These are phyloP conservation scores for Batkoa obscura DNA, from an alignment of 371 early-diverging fungal genomes.

Conservation along the genomic window DNA sequence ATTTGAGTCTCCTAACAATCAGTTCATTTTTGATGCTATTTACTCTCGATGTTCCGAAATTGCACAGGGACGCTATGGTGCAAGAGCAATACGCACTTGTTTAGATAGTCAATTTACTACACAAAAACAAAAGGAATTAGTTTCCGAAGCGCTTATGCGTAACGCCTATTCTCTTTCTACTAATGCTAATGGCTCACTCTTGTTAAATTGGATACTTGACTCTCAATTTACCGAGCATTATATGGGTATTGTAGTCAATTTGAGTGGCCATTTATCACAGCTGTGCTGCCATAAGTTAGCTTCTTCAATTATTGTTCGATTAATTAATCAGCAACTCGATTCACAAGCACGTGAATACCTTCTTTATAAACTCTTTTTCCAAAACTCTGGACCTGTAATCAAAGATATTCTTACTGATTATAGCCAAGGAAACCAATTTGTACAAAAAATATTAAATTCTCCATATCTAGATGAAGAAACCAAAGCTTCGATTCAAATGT, in stretches of 20 bases:
- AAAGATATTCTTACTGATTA: conserved; percentile 60
- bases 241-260: conserved; percentile 37
- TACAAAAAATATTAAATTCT: conserved; percentile 67
- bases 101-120: conserved; percentile 70
- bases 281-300: conserved; percentile 82
- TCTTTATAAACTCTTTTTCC: conserved; percentile 50
- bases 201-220: conserved; percentile 88
- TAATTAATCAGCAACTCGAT: conserved; percentile 72
- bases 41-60: conserved; percentile 70
- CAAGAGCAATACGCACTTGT: conserved; percentile 88
- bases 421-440: conserved; percentile 57
- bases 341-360: conserved; percentile 68
- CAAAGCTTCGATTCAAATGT: background rate
- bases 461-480: conserved; percentile 31
- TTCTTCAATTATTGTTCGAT: conserved; percentile 59
- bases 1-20: conserved; percentile 55
- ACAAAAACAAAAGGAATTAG: conserved; percentile 63
- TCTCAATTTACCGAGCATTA: conserved; percentile 53
- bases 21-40: conserved; percentile 89
- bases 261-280: conserved; percentile 26
- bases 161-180: conserved; percentile 58
- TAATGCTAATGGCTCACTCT: conserved; percentile 81
- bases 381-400: conserved; percentile 20
- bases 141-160: conserved; percentile 64
- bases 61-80: conserved; percentile 89